Base-by-base conservation (phyloP, 192 early-diverging fungal genomes). In the Linnemannia zychae region DNA sequence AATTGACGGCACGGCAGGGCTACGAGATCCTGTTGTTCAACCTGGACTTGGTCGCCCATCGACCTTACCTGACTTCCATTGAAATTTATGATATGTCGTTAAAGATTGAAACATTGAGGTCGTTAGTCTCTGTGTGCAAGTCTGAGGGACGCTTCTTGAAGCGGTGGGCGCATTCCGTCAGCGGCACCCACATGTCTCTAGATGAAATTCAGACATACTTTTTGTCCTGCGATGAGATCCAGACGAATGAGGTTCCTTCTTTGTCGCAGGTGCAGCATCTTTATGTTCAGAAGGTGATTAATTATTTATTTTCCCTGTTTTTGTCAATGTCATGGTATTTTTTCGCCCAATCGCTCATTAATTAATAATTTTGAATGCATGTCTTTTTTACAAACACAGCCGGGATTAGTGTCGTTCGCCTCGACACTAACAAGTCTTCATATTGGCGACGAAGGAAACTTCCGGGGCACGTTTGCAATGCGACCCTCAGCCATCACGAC, bases 211-310 rank as follows among this genome's bases (percentile, higher is more conserved):
- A 69, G 17, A 40, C 38, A 20, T 69, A 38, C n/a, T n/a, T n/a
- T 20, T 18, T 69, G 18, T 36, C 57, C 7, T 63, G 57, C 24
- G 57, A 63, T 15, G 57, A 63, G 57, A 63, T 63, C 9, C 57
- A 63, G 20, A 46, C 69, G 37, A 38, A 28, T 16, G 80, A 81
- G 38, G 50, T 46, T 7, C 52, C 73, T 1, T 81, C 71, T 12
- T 57, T 81, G 70, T 38, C 60, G 1, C 18, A 47, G 1, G 74
- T 82, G 0, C 70, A 53, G 5, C 81, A 82, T 52, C 70, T 82
- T 1, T 82, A 82, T 57, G 68, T 82, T 36, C 81, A 82, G 31
- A 75, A 82, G 74, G 81, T 82, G 77, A 81, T 40, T 24, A 63
- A 20, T 31, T 66, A 33, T 31, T 48, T 48, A 74, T 44, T 16